phyloP scores from a whole-genome alignment of 441 rosid genomes.

The Theobroma grandiflorum region DNA sequence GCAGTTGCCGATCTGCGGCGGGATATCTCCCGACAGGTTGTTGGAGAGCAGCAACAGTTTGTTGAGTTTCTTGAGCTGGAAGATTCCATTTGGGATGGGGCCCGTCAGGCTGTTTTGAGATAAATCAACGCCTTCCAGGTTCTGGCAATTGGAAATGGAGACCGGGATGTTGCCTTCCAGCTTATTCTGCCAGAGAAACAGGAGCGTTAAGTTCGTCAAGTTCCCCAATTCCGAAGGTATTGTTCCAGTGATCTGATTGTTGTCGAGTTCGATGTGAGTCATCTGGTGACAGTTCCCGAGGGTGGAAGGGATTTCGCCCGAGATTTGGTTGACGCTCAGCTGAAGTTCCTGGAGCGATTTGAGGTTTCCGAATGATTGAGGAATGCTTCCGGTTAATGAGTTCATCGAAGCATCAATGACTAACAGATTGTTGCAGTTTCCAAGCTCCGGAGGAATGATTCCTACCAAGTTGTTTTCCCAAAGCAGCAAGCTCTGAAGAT shows the following conservation, averaged over 20 bases:
- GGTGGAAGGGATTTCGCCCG: slow-evolving; percentile 50
- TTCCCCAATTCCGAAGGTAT: slow-evolving; percentile 63
- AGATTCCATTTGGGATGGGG: slow-evolving; percentile 69
- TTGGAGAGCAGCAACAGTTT: slow-evolving; percentile 73
- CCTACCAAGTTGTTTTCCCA: slow-evolving; percentile 63
- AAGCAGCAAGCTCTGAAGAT: slow-evolving; percentile 47
- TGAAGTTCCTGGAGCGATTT: slow-evolving; percentile 50
- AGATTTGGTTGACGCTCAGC: slow-evolving; percentile 54
- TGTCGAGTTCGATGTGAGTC: slow-evolving; percentile 57
- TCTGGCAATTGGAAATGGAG: slow-evolving; percentile 62
- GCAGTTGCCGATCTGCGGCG: slow-evolving; percentile 66
- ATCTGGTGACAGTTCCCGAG: slow-evolving; percentile 46
- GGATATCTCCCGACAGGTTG: slow-evolving; percentile 59
- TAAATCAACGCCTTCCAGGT: slow-evolving; percentile 64
- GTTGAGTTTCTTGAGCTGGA: slow-evolving; percentile 63
- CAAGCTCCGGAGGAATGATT: slow-evolving; percentile 49
- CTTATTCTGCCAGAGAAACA: slow-evolving; percentile 75
- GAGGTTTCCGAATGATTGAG: slow-evolving; percentile 45
- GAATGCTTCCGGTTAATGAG: slow-evolving; percentile 53
- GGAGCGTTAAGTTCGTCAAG: slow-evolving; percentile 57
- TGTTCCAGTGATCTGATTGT: slow-evolving; percentile 66
- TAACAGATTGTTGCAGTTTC: slow-evolving; percentile 44
- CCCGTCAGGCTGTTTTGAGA: slow-evolving; percentile 68
- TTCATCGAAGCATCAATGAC: slow-evolving; percentile 55
- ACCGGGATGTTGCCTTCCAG: slow-evolving; percentile 67